These are phyloP conservation scores for Edaphochlamys debaryana DNA, from an alignment of 139 green algal genomes.

Conservation along the genomic window DNA sequence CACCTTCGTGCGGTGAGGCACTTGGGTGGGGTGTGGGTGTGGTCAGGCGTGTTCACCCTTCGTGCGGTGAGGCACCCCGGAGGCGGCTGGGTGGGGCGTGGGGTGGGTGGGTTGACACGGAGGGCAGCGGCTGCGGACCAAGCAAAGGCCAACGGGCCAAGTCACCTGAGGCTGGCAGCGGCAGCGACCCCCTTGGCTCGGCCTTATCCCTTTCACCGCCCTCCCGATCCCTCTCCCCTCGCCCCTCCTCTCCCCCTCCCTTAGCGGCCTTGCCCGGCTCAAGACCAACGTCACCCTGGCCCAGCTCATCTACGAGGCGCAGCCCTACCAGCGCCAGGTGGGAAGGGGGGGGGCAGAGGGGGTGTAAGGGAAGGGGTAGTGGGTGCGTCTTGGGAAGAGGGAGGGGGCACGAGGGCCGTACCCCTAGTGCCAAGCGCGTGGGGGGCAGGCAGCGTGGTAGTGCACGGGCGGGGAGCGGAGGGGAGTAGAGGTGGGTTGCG, in stretches of 20 bases:
- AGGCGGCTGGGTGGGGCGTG: not conserved
- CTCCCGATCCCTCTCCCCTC: not conserved
- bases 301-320: constrained; percentile 61
- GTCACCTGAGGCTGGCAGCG: too few species aligned
- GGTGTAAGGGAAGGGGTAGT: not conserved
- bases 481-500: too few species aligned
- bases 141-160: too few species aligned
- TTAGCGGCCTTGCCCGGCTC: constrained; percentile 40
- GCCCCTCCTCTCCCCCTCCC: not conserved
- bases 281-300: constrained; percentile 56
- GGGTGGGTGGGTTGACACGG: not conserved
- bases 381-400: not conserved
- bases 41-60: too few species aligned
- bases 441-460: too few species aligned
- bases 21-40: too few species aligned
- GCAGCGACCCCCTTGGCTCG: too few species aligned
- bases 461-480: too few species aligned
- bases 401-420: too few species aligned
- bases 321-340: constrained; percentile 66
- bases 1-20: constrained; percentile 48
- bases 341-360: not conserved
- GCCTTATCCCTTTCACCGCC: too few species aligned
- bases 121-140: too few species aligned
- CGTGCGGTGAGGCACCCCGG: not conserved
- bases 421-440: too few species aligned